These are phyloP conservation scores for Cadophora luteo-olivacea DNA, from an alignment of 2,329 filamentous ascomycete species.

Conservation along the genomic window DNA sequence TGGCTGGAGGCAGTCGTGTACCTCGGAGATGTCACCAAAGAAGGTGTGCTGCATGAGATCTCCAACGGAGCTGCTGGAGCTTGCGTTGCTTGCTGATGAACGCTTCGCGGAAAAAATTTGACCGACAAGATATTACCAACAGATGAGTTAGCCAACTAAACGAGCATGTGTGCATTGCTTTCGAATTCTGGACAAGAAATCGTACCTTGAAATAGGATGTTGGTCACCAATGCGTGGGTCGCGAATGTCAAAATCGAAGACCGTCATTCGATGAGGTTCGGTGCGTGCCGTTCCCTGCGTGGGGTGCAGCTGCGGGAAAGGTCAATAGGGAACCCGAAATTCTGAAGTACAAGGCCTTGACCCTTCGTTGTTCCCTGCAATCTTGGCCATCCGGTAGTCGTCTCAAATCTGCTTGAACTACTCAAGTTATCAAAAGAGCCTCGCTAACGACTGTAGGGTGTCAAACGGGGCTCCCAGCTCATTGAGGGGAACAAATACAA, in stretches of 20 bases:
- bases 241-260: background rate
- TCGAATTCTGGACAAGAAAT: too few species aligned
- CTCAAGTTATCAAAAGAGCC: too few species aligned
- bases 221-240: background rate
- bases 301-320: background rate
- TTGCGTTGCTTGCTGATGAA: background rate
- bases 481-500: background rate
- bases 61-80: background rate
- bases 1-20: too few species aligned
- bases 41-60: background rate
- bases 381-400: too few species aligned
- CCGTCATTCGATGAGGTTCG: background rate
- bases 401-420: too few species aligned
- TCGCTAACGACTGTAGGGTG: background rate
- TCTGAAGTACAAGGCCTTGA: background rate
- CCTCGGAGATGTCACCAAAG: background rate
- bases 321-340: too few species aligned
- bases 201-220: too few species aligned
- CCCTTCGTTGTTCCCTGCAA: background rate
- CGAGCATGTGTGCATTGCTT: background rate
- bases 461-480: background rate
- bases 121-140: background rate
- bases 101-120: background rate
- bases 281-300: background rate
- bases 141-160: background rate